These are phyloP conservation scores for Populus deltoides DNA, from an alignment of 345 rosid species.

Conservation along the genomic window DNA sequence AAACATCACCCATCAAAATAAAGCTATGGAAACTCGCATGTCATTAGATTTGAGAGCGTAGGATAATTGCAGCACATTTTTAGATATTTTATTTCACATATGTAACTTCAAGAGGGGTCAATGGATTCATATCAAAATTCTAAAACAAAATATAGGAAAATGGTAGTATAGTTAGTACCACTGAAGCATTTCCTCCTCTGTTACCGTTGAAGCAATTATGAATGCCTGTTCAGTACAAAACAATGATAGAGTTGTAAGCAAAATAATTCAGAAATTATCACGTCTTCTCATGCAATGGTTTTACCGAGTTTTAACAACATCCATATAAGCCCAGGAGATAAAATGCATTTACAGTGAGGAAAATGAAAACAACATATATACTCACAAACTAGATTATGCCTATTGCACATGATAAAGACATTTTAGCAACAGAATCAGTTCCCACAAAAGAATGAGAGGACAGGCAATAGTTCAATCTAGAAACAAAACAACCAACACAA, in stretches of 20 bases:
- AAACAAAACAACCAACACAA: neutral
- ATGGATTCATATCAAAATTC: neutral
- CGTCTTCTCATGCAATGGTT: neutral
- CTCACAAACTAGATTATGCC: neutral
- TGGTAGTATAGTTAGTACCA: conserved; percentile 49
- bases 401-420: neutral
- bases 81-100: neutral
- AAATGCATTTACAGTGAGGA: neutral
- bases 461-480: neutral
- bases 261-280: neutral
- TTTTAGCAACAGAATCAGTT: neutral
- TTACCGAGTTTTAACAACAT: neutral
- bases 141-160: conserved; percentile 4
- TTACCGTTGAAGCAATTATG: conserved; percentile 93
- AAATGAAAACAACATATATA: neutral
- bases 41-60: neutral
- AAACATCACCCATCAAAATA: neutral
- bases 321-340: neutral
- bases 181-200: conserved; percentile 87
- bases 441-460: neutral
- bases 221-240: conserved; percentile 68
- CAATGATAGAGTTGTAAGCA: conserved; percentile 19
- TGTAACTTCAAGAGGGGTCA: neutral
- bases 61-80: neutral
- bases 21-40: neutral